These are phyloP conservation scores for Cicer bijugum DNA, from an alignment of 306 rosid species.

Conservation along the genomic window DNA sequence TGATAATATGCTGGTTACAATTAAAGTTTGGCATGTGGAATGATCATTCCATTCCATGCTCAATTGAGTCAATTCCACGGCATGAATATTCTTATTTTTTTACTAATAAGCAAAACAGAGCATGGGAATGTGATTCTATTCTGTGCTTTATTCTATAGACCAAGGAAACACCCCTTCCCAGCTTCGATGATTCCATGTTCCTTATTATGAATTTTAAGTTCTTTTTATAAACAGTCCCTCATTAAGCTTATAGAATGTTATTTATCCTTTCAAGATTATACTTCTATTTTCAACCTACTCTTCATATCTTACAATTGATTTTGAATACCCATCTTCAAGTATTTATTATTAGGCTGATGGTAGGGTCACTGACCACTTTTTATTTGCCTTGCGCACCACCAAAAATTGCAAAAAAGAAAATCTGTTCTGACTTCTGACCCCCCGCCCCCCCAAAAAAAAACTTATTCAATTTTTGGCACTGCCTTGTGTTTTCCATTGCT, in stretches of 20 bases:
- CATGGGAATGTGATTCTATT: slow-evolving; percentile 7
- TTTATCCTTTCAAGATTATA: slow-evolving; percentile 3
- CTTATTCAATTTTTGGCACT: neutral
- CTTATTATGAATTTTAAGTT: neutral
- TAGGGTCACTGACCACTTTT: neutral
- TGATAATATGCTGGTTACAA: slow-evolving; percentile 16
- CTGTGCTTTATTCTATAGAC: neutral
- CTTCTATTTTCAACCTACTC: neutral
- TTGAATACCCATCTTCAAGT: neutral
- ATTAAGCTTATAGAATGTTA: neutral
- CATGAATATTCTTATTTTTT: slow-evolving; percentile 9
- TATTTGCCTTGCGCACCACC: neutral
- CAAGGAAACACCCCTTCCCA: neutral
- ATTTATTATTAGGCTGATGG: too few relatives aligned
- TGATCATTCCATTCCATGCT: slow-evolving; percentile 9
- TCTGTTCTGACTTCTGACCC: neutral
- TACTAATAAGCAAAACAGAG: neutral
- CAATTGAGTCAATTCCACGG: neutral
- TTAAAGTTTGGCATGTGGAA: neutral
- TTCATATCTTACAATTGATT: slow-evolving; percentile 4
- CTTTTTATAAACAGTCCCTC: slow-evolving; percentile 5
- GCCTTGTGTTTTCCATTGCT: slow-evolving; percentile 33
- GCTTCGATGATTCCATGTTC: neutral
- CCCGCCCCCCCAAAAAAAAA: too few relatives aligned
- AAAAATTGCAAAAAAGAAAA: neutral